A percentile compares a stretch with the other conserved stretches of the same genome.
phyloP scores from a whole-genome alignment of 2,329 filamentous ascomycete species.

The Coniella lustricola region DNA sequence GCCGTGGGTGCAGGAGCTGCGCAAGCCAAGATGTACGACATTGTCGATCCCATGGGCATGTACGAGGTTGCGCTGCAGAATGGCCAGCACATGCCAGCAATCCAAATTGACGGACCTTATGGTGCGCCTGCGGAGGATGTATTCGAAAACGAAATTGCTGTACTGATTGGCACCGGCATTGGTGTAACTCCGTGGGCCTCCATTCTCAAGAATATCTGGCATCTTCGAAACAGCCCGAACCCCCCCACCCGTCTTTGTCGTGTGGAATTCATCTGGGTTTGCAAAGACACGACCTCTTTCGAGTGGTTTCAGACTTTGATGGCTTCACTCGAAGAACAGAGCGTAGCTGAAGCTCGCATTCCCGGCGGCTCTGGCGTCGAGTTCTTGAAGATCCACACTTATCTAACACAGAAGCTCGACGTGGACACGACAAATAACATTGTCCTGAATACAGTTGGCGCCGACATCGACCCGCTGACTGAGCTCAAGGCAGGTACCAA shows the following conservation, averaged over 20 bases:
- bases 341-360: constrained; percentile 58
- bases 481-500: constrained; percentile 86
- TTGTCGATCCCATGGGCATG: constrained; percentile 88
- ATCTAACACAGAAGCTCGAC: constrained; percentile 89
- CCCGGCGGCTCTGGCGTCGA: constrained; percentile 64
- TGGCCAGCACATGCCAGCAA: constrained; percentile 81
- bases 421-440: constrained; percentile 93
- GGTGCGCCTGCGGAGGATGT: constrained; percentile 96
- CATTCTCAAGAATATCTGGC: constrained; percentile 97
- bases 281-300: constrained; percentile 90
- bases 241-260: constrained; percentile 81
- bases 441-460: constrained; percentile 88
- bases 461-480: constrained; percentile 81
- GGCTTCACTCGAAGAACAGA: constrained; percentile 83
- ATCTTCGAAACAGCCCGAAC: constrained; percentile 83
- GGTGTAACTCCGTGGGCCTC: constrained; percentile 82
- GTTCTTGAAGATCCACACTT: constrained; percentile 96
- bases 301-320: constrained; percentile 98
- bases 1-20: constrained; percentile 85
- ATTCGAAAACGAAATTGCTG: constrained; percentile 84
- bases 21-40: constrained; percentile 84
- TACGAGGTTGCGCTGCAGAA: constrained; percentile 95
- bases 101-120: constrained; percentile 92
- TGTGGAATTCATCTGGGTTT: constrained; percentile 99
- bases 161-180: constrained; percentile 80